Base-by-base conservation (phyloP, 2,329 filamentous ascomycete species). In the Penicillium sp. region DNA sequence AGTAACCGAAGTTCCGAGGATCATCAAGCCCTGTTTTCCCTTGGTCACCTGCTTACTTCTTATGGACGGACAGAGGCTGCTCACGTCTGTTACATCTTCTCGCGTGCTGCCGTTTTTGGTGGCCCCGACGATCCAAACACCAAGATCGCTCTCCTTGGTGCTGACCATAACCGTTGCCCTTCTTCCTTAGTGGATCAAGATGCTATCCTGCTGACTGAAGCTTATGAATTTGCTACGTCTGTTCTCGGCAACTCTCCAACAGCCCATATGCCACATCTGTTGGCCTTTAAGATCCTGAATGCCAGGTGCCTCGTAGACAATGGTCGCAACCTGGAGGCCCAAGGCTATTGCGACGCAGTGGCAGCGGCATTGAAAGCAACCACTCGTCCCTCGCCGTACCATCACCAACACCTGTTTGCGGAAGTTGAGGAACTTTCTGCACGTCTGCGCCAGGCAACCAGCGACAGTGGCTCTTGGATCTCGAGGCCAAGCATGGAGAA, bases 401-500 rank as follows among this genome's bases (percentile, higher is more conserved):
- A 96, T 64, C 84, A 96, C 62, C 73, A 78, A 13, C 70, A 83
- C 28, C 76, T 98, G 39, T 82, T 93, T 53, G 75, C 79, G 10
- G 80, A 83, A 28, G 79, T 97, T 7, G 89, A 95, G 52, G 90
- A 97, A 64, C 76, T 98, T 29, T 82, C 80, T 64, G 85, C 84
- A 56, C 83, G 91, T 52, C 74, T 99, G 34, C 90, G 85, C 59
- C 87, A 93, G 65, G 85, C 89, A 17, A 88, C 90, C 12, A 88
- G 85, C 63, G 88, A 93, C 57, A 83, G 80, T 48, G 84, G 83
- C 6, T 83, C 89, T 2, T 95, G 91, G 88, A 93, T 98, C 45
- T 85, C 88, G 1, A 95, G 93, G 68, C 89, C 91, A 6, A 96
- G 83, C 67, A 94, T 97, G 80, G 90, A 94, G 68, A 95, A 94